phyloP scores from a whole-genome alignment of 1,139 yeast species.

The Saccharomyces hybrid region DNA sequence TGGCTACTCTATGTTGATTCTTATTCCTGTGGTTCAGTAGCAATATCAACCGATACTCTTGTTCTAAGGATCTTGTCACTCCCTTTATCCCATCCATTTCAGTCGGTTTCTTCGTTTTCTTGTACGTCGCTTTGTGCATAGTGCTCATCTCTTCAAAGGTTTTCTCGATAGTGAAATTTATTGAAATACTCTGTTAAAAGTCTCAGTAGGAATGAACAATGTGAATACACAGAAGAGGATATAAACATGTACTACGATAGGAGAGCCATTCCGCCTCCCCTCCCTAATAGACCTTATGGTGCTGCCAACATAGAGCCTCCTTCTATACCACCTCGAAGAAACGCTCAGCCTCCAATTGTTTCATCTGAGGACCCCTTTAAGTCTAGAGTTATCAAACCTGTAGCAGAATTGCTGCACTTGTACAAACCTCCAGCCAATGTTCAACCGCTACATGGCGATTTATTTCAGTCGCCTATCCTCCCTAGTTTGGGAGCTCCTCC shows the following conservation, averaged over 20 bases:
- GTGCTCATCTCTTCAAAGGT: neutral
- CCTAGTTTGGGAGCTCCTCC: neutral
- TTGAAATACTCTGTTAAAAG: neutral
- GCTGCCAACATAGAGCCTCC: neutral
- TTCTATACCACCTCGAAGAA: neutral
- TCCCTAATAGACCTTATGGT: neutral
- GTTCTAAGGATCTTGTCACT: conserved; percentile 23
- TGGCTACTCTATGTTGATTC: conserved; percentile 67
- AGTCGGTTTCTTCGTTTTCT: neutral
- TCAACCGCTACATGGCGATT: neutral
- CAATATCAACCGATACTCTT: conserved; percentile 53
- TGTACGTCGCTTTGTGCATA: neutral
- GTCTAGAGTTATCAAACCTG: neutral
- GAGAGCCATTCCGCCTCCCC: neutral
- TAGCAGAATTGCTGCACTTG: neutral
- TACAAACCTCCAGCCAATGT: neutral
- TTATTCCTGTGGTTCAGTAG: conserved; percentile 61
- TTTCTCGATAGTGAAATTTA: neutral
- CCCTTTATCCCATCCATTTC: neutral
- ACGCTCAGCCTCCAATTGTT: neutral
- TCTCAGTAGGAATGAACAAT: neutral
- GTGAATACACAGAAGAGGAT: neutral
- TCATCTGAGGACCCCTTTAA: neutral
- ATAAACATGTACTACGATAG: neutral
- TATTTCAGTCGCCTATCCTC: neutral